Evolutionary conservation across 139 green algal genomes (phyloP).

Genomic region (Tetraselmis chui): DNA sequence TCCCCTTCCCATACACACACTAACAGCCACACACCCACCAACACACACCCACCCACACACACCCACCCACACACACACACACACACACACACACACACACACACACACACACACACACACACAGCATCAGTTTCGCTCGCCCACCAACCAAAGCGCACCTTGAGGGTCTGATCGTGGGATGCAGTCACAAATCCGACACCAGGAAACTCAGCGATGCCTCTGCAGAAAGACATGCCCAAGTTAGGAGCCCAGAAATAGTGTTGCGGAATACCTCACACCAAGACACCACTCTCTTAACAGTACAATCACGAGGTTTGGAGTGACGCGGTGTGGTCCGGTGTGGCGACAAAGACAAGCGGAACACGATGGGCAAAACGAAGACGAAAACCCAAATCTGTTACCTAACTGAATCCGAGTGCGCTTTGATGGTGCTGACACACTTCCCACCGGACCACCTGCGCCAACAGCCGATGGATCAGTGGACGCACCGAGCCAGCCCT

Average conservation of each 20-base stretch:
- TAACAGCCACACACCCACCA: background rate
- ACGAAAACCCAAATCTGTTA: constrained; percentile 21
- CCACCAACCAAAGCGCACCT: no score
- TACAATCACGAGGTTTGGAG: background rate
- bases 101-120: background rate
- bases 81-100: background rate
- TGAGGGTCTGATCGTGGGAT: constrained; percentile 80
- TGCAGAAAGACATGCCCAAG: constrained; percentile 15
- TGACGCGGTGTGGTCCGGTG: background rate
- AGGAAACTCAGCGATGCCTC: constrained; percentile 61
- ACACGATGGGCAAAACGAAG: no score
- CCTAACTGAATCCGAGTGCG: constrained; percentile 79
- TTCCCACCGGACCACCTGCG: constrained; percentile 9
- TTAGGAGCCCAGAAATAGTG: no score
- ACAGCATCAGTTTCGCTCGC: no score
- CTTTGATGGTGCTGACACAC: constrained; percentile 57
- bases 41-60: no score
- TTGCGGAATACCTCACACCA: no score
- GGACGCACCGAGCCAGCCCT: no score
- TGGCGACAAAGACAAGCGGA: no score
- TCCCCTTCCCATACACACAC: no score
- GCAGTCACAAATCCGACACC: constrained; percentile 80
- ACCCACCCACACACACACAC: no score
- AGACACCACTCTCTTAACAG: background rate
- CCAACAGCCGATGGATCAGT: no score